Evolutionary conservation across 257 asterid species (phyloP), one percentile per base, ranked within the genome.

Genomic region (Lantana camara): DNA sequence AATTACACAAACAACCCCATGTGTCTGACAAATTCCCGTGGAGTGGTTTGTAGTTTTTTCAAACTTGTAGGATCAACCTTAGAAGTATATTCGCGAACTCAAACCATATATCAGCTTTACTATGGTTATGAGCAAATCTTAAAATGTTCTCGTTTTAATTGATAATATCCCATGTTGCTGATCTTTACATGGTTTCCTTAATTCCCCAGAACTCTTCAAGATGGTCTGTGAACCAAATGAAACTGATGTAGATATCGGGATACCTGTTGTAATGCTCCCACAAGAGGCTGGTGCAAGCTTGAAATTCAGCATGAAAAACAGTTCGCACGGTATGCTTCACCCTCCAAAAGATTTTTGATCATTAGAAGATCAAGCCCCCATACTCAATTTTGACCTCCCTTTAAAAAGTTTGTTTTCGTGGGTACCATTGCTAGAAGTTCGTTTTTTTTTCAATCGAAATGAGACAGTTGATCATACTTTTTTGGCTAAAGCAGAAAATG

Each of bases 191-290:
- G 4, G 40, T 35, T 29, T 67, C 32, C 15, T 15, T 13, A 42
- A 60, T 21, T 67, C 44, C 57, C 8, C 79, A 87, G 95, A 87
- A 55, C 89, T 87, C 70, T 84, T 87, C 77, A 84, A 87, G 87
- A 87, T 87, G 95, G 92, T 87, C 64, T 87, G 95, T 55, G 87
- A 80, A 68, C 67, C 79, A 42, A 75, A 79, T 41, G 84, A 82
- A 63, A 64, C 95, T 57, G 81, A 84, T 63, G 64, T 80, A 23
- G 23, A 67, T 60, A 75, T 87, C 34, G 68, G 79, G 58, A 84
- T 87, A 73, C 90, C 95, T 64, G 75, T 85, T 59, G 85, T 87
- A 53, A 87, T 87, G 90, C 85, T 87, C 59, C 88, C 92, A n/a
- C 80, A 72, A 68, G 86, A 87, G 75, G 95, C 92, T 49, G 95